Evolutionary conservation across 306 rosid genomes (phyloP).

Genomic region (apple (Malus domestica)): ASM211411v1 NC_041799.1:4603001-4603500

Average conservation of each 20-base stretch:
- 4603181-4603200: not conserved
- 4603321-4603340: not conserved
- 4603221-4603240: slow-evolving; percentile 20
- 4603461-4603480: too few relatives aligned
- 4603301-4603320: slow-evolving; percentile 7
- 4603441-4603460: too few relatives aligned
- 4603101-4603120: not conserved
- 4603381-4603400: too few relatives aligned
- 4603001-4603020: not conserved
- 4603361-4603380: too few relatives aligned
- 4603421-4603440: too few relatives aligned
- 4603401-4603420: too few relatives aligned
- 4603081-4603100: not conserved
- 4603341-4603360: not conserved
- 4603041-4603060: not conserved
- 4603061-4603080: not conserved
- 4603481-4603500: accelerated
- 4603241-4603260: slow-evolving; percentile 4
- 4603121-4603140: not conserved
- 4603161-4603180: not conserved
- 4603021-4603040: slow-evolving; percentile 8
- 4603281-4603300: not conserved
- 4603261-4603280: slow-evolving; percentile 1
- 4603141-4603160: slow-evolving; percentile 1
- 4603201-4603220: slow-evolving; percentile 28